Evolutionary conservation across 2,329 filamentous ascomycete genomes (phyloP).

Genomic region (Dothideomycetes sp.): DNA sequence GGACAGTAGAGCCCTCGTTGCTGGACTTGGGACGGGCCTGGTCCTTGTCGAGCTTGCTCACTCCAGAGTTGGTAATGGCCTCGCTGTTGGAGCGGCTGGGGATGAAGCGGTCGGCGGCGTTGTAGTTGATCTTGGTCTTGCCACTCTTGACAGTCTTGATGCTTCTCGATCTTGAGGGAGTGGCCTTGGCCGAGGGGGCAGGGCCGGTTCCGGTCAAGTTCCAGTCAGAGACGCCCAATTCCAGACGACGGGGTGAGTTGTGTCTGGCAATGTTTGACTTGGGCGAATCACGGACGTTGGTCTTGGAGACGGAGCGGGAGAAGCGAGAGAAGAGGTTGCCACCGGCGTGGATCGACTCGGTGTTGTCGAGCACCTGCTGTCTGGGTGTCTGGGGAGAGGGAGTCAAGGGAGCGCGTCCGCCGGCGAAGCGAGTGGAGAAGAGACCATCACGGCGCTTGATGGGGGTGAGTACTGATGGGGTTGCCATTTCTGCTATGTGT

Average conservation of each 20-base stretch:
- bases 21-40: slow-evolving; percentile 66
- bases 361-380: slow-evolving; percentile 41
- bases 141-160: slow-evolving; percentile 29
- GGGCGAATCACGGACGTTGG: slow-evolving; percentile 70
- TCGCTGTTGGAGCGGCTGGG: slow-evolving; percentile 87
- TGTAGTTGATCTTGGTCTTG: slow-evolving; percentile 57
- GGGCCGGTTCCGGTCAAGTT: slow-evolving; percentile 73
- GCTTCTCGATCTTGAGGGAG: slow-evolving; percentile 28
- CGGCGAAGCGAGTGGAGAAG: slow-evolving; percentile 85
- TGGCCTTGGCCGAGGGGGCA: slow-evolving; percentile 32
- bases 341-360: slow-evolving; percentile 61
- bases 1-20: slow-evolving; percentile 58
- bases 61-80: slow-evolving; percentile 68
- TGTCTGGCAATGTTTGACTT: slow-evolving; percentile 88
- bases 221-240: slow-evolving; percentile 89
- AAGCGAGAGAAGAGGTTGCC: slow-evolving; percentile 73
- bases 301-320: slow-evolving; percentile 55
- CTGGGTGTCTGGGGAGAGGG: slow-evolving; percentile 73
- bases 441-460: slow-evolving; percentile 90
- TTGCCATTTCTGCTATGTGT: slow-evolving; percentile 56
- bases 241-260: slow-evolving; percentile 72
- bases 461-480: slow-evolving; percentile 72
- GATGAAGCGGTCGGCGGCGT: slow-evolving; percentile 77
- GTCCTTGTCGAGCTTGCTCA: slow-evolving; percentile 71
- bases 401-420: slow-evolving; percentile 87